These are phyloP conservation scores for Aristolochia fimbriata DNA, from an alignment of 164 flowering plant genomes.

Conservation along the genomic window DNA sequence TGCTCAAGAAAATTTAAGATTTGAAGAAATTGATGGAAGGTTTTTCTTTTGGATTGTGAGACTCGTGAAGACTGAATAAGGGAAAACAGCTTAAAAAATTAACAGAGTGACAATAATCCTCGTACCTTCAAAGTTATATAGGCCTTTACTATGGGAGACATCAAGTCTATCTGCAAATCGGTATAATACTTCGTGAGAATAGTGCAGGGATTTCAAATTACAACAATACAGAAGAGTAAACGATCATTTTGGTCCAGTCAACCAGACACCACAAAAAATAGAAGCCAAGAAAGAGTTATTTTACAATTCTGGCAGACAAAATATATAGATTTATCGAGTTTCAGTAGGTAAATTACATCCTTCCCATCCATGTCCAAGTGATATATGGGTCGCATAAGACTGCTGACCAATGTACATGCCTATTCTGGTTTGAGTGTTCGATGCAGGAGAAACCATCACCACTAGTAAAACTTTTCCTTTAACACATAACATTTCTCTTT, in stretches of 20 bases:
- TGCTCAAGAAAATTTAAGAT: neutral
- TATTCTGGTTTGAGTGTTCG: too few relatives aligned
- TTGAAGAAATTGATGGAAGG: neutral
- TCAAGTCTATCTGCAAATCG: constrained; percentile 79
- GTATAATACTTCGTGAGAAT: neutral
- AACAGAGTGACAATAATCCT: neutral
- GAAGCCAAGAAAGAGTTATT: neutral
- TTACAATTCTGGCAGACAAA: neutral
- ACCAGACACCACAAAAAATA: neutral
- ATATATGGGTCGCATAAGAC: too few relatives aligned
- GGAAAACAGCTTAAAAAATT: neutral
- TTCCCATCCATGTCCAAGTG: too few relatives aligned
- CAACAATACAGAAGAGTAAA: neutral
- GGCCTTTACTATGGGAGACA: constrained; percentile 66
- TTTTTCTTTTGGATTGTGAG: neutral
- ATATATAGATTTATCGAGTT: neutral
- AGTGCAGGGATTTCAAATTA: neutral
- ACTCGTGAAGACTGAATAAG: too few relatives aligned
- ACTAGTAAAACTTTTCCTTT: too few relatives aligned
- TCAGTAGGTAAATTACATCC: neutral
- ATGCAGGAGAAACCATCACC: too few relatives aligned
- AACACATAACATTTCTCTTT: too few relatives aligned
- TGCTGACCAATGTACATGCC: too few relatives aligned
- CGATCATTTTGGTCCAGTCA: neutral
- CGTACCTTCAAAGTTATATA: constrained; percentile 79